A percentile compares a stretch with the other conserved stretches of the same genome.
Evolutionary conservation across 306 rosid species (phyloP).

Genomic region (Abrus pulchellus): DNA sequence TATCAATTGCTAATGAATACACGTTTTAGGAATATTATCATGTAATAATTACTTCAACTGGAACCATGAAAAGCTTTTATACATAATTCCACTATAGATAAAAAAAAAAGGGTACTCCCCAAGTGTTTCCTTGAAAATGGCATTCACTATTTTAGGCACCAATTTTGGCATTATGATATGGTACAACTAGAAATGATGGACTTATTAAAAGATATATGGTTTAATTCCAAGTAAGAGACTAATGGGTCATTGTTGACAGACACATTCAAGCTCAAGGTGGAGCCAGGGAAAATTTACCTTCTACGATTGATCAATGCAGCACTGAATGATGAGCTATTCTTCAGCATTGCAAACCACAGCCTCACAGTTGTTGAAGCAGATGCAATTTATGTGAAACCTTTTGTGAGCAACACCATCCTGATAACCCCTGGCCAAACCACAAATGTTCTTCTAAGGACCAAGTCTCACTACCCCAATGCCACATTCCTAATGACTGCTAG

Average conservation of each 20-base stretch:
- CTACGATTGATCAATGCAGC: conserved; percentile 75
- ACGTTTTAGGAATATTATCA: background rate
- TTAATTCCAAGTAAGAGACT: background rate
- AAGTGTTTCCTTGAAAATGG: background rate
- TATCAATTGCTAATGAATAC: conserved; percentile 36
- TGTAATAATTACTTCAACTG: background rate
- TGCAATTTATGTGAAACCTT: conserved; percentile 75
- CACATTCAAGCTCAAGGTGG: conserved; percentile 71
- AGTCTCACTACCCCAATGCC: conserved; percentile 65
- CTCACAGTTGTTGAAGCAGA: conserved; percentile 72
- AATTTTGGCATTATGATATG: background rate
- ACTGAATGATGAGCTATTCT: conserved; percentile 72
- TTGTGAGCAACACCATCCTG: conserved; percentile 58
- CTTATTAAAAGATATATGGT: background rate
- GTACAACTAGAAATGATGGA: background rate
- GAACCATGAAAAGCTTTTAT: background rate
- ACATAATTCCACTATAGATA: background rate
- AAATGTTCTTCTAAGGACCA: conserved; percentile 71
- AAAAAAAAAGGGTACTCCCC: background rate
- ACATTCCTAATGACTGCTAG: conserved; percentile 72
- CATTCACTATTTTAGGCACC: background rate
- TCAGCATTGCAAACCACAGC: conserved; percentile 77
- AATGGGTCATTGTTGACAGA: conserved; percentile 44
- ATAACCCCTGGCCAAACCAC: conserved; percentile 80
- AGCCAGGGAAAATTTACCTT: conserved; percentile 66